Evolutionary conservation across 495 filamentous ascomycete species (phyloP), one percentile per base, ranked within the genome.

Genomic region (Penicillium tannophilum): DNA sequence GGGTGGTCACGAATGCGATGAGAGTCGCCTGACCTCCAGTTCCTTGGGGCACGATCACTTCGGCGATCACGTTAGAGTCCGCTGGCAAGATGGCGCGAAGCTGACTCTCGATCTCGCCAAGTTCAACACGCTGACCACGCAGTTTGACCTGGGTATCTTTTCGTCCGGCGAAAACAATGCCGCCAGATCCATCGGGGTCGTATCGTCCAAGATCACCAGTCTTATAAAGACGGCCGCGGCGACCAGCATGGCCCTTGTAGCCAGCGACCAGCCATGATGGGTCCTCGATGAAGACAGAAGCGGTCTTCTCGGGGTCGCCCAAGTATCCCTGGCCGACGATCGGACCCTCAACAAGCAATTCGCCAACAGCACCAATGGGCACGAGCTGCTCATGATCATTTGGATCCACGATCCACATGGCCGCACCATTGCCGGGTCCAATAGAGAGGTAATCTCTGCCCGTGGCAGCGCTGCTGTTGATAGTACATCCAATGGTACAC

Each of bases 81-180:
- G 71, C 55, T 14, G 71, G 71, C 17, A 78, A 62, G 16, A 60
- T 61, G 2, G 61, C 63, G 44, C 63, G 64, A 11, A 77, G 65
- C 24, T 77, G 76, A 60, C 69, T 72, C 57, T 79, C 76, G 33
- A 79, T 76, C 54, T 88, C 86, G 0, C 77, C 81, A 5, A 88
- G 72, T 63, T 89, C 86, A 39, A 89, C 78, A 36, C 85, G 77
- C 60, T 88, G 84, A 10, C 85, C 86, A 14, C 80, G 80, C 4
- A 88, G 60, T 64, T 88, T 89, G 17, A 86, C 83, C 60, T 88
- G 84, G 9, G 83, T 81, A 56, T 89, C 86, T 44, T 82, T 82
- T 8, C 86, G 70, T 26, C 85, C 85, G 2, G 83, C 76, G 60
- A 85, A 86, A n/a, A 81, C 66, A 55, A 88, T 73, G 30, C 73